Percentiles rank a stretch among this genome's conserved stretches.
Conservation (phyloP, 1,284 basidiomycete species). For the Takashimella koratensis region DNA sequence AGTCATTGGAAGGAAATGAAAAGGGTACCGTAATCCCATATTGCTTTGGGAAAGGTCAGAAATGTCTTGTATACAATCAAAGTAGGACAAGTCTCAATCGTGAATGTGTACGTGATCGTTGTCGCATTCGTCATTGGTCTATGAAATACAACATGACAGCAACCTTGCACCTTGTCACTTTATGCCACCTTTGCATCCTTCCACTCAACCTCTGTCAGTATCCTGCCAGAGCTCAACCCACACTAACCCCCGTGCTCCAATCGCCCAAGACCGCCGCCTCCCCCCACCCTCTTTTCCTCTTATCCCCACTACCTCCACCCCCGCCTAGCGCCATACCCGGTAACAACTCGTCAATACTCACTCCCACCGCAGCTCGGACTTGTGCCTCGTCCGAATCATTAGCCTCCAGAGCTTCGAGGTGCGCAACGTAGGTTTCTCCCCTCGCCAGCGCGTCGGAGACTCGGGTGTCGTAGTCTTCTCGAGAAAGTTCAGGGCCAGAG, state of each 20-base stretch:
- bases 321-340: neutral
- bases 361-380: neutral
- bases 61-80: too few relatives aligned
- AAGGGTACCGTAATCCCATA: too few relatives aligned
- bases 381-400: neutral
- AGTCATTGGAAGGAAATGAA: too few relatives aligned
- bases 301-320: neutral
- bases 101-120: too few relatives aligned
- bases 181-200: too few relatives aligned
- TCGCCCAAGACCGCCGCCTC: neutral
- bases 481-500: conserved; percentile 69
- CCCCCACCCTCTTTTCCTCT: neutral
- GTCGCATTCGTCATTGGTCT: too few relatives aligned
- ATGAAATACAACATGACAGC: too few relatives aligned
- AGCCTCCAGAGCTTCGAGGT: conserved; percentile 19
- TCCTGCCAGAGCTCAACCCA: too few relatives aligned
- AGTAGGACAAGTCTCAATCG: too few relatives aligned
- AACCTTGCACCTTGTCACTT: too few relatives aligned
- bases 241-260: neutral
- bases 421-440: conserved; percentile 37
- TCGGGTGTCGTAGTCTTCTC: conserved; percentile 63
- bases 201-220: too few relatives aligned
- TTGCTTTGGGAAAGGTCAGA: too few relatives aligned
- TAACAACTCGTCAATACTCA: neutral
- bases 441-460: conserved; percentile 26